Evolutionary conservation across 768 basidiomycete species (phyloP).

Genomic region (Thelephora ganbajun): DNA sequence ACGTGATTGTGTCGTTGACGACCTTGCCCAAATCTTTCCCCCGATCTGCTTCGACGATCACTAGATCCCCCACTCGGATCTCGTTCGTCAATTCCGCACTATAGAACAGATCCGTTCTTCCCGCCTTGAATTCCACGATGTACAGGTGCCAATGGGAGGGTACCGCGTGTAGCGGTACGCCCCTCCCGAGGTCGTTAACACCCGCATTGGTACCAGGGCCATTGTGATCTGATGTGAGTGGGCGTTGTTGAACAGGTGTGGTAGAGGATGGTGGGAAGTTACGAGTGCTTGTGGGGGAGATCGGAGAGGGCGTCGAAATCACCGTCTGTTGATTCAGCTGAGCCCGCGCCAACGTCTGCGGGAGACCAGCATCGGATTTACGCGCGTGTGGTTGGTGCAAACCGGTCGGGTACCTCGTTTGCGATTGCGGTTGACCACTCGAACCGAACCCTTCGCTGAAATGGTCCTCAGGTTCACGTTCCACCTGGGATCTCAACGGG

Average conservation of each 20-base stretch:
- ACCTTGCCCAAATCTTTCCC: conserved; percentile 90
- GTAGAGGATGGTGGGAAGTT: no score
- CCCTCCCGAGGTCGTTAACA: conserved; percentile 63
- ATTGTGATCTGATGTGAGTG: neutral
- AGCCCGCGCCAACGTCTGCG: neutral
- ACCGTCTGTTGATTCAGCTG: neutral
- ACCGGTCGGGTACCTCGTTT: conserved; percentile 12
- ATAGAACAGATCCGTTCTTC: conserved; percentile 91
- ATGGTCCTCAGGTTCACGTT: neutral
- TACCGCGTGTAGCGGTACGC: conserved; percentile 75
- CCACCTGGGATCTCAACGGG: conserved; percentile 20
- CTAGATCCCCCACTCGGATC: conserved; percentile 77
- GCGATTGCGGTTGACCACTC: neutral
- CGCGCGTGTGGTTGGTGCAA: conserved; percentile 9
- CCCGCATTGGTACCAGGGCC: conserved; percentile 8
- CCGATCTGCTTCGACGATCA: conserved; percentile 94
- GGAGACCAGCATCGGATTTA: neutral
- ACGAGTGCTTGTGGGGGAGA: conserved; percentile 30
- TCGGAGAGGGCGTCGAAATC: conserved; percentile 27
- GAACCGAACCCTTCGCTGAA: neutral
- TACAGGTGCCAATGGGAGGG: conserved; percentile 80
- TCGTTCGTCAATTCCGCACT: conserved; percentile 50
- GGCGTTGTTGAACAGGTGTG: conserved; percentile 13
- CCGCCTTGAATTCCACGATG: conserved; percentile 97
- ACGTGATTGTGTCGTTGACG: conserved; percentile 80